A percentile compares a stretch with the other conserved stretches of the same genome.
Conservation (phyloP, 768 basidiomycete genomes). For the Cystofilobasidium macerans region DNA sequence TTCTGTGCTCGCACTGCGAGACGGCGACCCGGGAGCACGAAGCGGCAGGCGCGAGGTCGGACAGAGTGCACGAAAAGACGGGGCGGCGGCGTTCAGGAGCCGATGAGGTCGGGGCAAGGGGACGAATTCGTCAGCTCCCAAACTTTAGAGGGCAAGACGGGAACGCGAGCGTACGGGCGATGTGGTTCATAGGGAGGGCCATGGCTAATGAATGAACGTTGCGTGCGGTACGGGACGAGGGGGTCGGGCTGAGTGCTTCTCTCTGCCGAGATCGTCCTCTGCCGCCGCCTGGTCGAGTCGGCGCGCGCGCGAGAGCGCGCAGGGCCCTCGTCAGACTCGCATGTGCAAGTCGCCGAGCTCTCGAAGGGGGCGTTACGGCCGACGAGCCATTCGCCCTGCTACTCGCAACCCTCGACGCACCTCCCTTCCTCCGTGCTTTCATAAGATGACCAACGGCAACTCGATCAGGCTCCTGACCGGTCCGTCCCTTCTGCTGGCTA, state of each 20-base stretch:
- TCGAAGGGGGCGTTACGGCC: too few relatives aligned
- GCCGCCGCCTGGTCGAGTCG: too few relatives aligned
- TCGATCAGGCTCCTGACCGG: slow-evolving; percentile 39
- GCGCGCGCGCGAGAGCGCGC: neutral
- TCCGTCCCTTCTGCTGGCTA: slow-evolving; percentile 25
- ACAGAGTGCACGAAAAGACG: neutral
- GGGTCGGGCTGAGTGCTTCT: too few relatives aligned
- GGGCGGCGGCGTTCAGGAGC: too few relatives aligned
- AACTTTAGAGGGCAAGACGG: neutral
- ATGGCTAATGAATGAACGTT: neutral
- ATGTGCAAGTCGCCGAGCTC: too few relatives aligned
- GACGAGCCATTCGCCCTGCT: neutral
- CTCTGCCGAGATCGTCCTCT: too few relatives aligned
- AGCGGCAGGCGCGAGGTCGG: neutral
- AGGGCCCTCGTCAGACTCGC: too few relatives aligned
- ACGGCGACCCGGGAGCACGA: neutral
- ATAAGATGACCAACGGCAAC: slow-evolving; percentile 35
- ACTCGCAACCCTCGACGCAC: neutral
- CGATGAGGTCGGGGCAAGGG: too few relatives aligned
- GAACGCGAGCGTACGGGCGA: neutral
- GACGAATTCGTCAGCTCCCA: neutral
- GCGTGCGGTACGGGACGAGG: neutral
- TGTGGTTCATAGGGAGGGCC: neutral
- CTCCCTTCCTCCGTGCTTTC: neutral
- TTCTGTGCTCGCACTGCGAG: slow-evolving; percentile 82